phyloP scores from a whole-genome alignment of 1,284 basidiomycete genomes.

The Singerocomus rubriflavus region DNA sequence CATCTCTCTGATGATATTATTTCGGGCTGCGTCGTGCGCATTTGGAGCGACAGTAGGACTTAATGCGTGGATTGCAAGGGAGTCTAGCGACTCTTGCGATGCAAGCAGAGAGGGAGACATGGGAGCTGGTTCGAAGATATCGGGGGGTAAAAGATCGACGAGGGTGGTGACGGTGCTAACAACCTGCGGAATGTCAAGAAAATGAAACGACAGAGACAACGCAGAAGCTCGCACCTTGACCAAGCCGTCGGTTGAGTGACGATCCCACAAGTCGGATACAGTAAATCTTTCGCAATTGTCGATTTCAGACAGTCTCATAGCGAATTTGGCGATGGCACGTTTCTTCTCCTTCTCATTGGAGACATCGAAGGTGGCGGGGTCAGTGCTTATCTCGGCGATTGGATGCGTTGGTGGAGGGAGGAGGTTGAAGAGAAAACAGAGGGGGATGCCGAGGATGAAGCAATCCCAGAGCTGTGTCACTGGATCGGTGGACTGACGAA shows the following conservation, averaged over 20 bases:
- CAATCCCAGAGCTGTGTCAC: constrained; percentile 94
- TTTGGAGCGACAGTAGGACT: constrained; percentile 42
- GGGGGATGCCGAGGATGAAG: constrained; percentile 88
- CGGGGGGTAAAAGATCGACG: constrained; percentile 76
- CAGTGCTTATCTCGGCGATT: constrained; percentile 64
- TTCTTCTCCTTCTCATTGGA: constrained; percentile 77
- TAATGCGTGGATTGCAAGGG: constrained; percentile 45
- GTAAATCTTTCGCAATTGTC: constrained; percentile 73
- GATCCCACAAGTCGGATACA: constrained; percentile 86
- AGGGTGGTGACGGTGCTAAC: constrained; percentile 90
- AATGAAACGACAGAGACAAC: background rate
- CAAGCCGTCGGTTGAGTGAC: constrained; percentile 89
- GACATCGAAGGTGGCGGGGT: constrained; percentile 60
- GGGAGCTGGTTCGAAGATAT: constrained; percentile 67
- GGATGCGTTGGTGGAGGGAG: constrained; percentile 66
- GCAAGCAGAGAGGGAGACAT: constrained; percentile 54
- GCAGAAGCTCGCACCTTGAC: constrained; percentile 74
- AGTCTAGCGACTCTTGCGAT: constrained; percentile 60
- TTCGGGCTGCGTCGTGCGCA: constrained; percentile 65
- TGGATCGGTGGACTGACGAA: constrained; percentile 75
- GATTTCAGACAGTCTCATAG: constrained; percentile 69
- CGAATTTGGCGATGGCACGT: constrained; percentile 74
- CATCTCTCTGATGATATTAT: constrained; percentile 82
- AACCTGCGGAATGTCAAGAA: constrained; percentile 49
- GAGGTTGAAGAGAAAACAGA: constrained; percentile 95